A percentile compares a stretch with the other conserved stretches of the same genome.
These are phyloP conservation scores for Petunia secreta DNA, from an alignment of 257 asterid genomes.

Conservation along the genomic window DNA sequence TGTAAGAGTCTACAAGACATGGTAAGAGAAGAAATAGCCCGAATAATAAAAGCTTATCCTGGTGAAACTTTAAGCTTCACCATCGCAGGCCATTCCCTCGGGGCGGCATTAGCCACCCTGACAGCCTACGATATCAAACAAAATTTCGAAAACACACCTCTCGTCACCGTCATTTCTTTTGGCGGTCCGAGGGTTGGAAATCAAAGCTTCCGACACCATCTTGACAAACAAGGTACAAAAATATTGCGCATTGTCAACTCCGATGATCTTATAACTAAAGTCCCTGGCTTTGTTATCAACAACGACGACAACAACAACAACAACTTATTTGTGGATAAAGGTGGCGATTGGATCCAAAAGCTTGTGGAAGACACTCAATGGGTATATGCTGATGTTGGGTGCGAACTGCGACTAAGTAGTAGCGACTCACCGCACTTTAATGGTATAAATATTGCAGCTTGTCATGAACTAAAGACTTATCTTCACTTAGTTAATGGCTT, in stretches of 20 bases:
- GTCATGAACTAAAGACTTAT: slow-evolving; percentile 88
- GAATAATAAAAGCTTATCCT: slow-evolving; percentile 50
- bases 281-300: slow-evolving; percentile 82
- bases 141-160: slow-evolving; percentile 48
- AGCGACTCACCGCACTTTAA: slow-evolving; percentile 60
- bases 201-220: slow-evolving; percentile 58
- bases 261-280: slow-evolving; percentile 74
- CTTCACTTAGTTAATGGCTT: slow-evolving; percentile 74
- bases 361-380: slow-evolving; percentile 65
- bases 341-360: slow-evolving; percentile 56
- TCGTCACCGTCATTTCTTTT: slow-evolving; percentile 83
- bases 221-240: slow-evolving; percentile 77
- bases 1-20: slow-evolving; percentile 56
- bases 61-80: slow-evolving; percentile 74
- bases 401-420: slow-evolving; percentile 91
- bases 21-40: slow-evolving; percentile 53
- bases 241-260: slow-evolving; percentile 83
- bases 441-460: slow-evolving; percentile 54
- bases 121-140: slow-evolving; percentile 78
- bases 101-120: slow-evolving; percentile 91
- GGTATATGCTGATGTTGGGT: slow-evolving; percentile 95
- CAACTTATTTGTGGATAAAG: neutral
- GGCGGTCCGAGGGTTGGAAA: slow-evolving; percentile 97
- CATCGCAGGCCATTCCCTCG: slow-evolving; percentile 91
- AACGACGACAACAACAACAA: slow-evolving; percentile 22